Percentiles rank a stretch among this genome's conserved stretches.
These are phyloP conservation scores for Extremus antarcticus DNA, from an alignment of 495 filamentous ascomycete species.

Conservation along the genomic window DNA sequence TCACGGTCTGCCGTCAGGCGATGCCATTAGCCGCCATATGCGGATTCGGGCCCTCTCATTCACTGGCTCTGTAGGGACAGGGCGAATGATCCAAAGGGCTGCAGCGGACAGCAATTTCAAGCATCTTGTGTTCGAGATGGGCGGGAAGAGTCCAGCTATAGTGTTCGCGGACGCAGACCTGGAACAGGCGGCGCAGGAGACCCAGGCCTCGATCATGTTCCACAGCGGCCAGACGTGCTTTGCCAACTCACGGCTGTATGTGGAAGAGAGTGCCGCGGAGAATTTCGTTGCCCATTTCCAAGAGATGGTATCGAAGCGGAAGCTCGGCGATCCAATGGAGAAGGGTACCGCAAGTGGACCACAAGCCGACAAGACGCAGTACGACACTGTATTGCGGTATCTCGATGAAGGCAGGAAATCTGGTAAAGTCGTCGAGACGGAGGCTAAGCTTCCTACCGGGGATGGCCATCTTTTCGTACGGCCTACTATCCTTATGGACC, in stretches of 20 bases:
- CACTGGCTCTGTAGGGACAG: constrained; percentile 21
- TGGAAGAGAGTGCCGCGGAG: constrained; percentile 27
- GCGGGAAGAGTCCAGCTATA: constrained; percentile 48
- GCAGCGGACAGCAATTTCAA: constrained; percentile 42
- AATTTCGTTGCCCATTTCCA: constrained; percentile 23
- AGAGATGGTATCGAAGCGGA: constrained; percentile 7
- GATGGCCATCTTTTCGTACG: constrained; percentile 15
- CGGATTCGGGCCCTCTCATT: constrained; percentile 16
- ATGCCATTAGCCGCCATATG: constrained; percentile 6
- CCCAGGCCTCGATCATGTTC: constrained; percentile 19
- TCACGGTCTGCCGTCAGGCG: constrained; percentile 19
- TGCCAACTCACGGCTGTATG: constrained; percentile 28
- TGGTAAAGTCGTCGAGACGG: constrained; percentile 21
- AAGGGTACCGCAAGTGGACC: constrained; percentile 23
- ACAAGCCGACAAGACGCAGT: constrained; percentile 20
- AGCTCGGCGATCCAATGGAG: constrained; percentile 26
- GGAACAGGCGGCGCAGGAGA: constrained; percentile 38
- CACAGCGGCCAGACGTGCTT: constrained; percentile 27
- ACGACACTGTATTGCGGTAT: constrained; percentile 3
- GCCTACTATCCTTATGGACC: constrained; percentile 18
- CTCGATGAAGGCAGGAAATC: constrained; percentile 31
- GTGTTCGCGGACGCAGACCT: constrained; percentile 48
- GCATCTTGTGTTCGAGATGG: constrained; percentile 53
- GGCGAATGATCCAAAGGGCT: constrained; percentile 22
- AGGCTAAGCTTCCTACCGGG: constrained; percentile 20